Evolutionary conservation across 257 asterid species (phyloP).

Genomic region (Linaria vulgaris): DNA sequence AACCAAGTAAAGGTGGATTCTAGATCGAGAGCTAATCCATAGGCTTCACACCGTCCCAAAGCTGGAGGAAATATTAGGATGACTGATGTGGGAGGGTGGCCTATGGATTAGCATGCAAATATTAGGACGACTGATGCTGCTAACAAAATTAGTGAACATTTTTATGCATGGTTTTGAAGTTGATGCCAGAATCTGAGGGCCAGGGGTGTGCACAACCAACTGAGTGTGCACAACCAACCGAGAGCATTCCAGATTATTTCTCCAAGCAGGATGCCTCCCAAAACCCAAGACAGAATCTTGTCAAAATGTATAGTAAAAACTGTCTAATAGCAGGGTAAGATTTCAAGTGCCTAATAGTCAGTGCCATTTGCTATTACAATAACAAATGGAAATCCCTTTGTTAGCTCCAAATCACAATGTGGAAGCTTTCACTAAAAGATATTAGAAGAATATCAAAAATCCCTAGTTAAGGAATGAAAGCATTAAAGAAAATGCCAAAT

Average conservation of each 20-base stretch:
- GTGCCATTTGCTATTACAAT: background rate
- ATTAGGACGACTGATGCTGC: background rate
- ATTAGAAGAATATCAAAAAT: background rate
- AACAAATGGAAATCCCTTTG: background rate
- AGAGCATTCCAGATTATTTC: background rate
- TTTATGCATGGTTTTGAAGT: background rate
- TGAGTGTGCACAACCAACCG: background rate
- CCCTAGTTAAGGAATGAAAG: background rate
- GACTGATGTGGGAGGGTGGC: too few relatives aligned
- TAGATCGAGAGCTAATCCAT: background rate
- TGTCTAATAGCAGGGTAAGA: background rate
- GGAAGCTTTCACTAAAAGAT: background rate
- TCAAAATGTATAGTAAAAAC: background rate
- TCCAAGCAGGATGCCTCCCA: background rate
- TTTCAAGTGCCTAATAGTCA: background rate
- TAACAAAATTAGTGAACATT: background rate
- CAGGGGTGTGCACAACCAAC: background rate
- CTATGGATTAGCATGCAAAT: slow-evolving; percentile 3
- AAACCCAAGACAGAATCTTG: background rate
- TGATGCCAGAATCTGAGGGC: background rate
- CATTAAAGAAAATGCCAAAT: slow-evolving; percentile 1
- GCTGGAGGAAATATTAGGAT: background rate
- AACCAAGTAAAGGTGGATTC: background rate
- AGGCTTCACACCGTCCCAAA: background rate
- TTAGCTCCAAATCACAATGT: background rate